Percentiles rank a stretch among this genome's conserved stretches.
These are phyloP conservation scores for Arachnopeziza araneosa DNA, from an alignment of 2,329 filamentous ascomycete species.

Conservation along the genomic window DNA sequence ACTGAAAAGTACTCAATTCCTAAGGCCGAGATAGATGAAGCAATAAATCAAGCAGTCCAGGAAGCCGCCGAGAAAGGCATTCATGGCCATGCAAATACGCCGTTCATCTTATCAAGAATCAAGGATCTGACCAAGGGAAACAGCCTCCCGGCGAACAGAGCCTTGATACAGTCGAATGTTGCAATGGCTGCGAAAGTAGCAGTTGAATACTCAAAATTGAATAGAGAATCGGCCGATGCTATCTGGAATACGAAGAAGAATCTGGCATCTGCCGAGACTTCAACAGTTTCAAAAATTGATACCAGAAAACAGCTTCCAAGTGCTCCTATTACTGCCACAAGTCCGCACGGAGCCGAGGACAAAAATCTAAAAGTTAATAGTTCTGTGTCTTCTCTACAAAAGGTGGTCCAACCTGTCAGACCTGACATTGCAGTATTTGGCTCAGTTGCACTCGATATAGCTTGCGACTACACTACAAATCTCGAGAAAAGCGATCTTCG, in stretches of 20 bases:
- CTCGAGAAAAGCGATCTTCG: conserved; percentile 31
- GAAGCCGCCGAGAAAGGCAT: conserved; percentile 48
- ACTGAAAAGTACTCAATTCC: conserved; percentile 54
- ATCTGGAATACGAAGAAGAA: neutral
- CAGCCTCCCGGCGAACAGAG: conserved; percentile 58
- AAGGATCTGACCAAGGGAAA: conserved; percentile 60
- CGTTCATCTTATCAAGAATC: conserved; percentile 62
- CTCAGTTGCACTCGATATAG: conserved; percentile 82
- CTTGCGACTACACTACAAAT: conserved; percentile 63
- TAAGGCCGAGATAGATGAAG: conserved; percentile 50
- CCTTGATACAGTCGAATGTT: conserved; percentile 62
- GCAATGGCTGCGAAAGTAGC: conserved; percentile 59
- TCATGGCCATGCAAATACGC: conserved; percentile 62
- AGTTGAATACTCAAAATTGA: conserved; percentile 37
- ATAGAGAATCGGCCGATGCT: neutral
- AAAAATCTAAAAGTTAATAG: neutral
- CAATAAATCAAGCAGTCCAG: conserved; percentile 50
- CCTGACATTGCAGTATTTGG: conserved; percentile 80
- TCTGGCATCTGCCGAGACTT: neutral
- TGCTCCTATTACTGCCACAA: neutral
- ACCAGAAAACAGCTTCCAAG: neutral
- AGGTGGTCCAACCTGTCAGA: neutral
- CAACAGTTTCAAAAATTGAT: neutral
- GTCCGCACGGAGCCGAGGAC: neutral
- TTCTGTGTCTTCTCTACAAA: neutral